Evolutionary conservation across 371 early-diverging fungal genomes (phyloP).

Genomic region (Mortierella sp.): DNA sequence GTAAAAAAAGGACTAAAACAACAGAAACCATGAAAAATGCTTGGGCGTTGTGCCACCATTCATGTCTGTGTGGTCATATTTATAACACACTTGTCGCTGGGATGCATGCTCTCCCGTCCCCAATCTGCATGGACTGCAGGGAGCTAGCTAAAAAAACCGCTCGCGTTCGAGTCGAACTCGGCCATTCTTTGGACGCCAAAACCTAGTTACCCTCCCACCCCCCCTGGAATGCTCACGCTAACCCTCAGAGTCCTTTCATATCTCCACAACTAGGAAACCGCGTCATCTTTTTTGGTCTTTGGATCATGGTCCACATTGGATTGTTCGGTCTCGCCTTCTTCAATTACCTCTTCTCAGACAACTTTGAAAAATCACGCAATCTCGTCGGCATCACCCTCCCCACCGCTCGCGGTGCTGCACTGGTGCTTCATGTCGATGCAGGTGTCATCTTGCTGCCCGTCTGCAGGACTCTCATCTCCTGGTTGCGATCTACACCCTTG

Average conservation of each 20-base stretch:
- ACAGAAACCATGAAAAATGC: too few relatives aligned
- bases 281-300: conserved; percentile 61
- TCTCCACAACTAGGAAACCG: conserved; percentile 36
- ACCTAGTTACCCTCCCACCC: too few relatives aligned
- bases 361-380: conserved; percentile 56
- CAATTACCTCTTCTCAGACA: conserved; percentile 63
- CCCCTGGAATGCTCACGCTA: too few relatives aligned
- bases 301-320: conserved; percentile 62
- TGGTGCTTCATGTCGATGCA: conserved; percentile 74
- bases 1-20: too few relatives aligned
- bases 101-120: too few relatives aligned
- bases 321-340: conserved; percentile 62
- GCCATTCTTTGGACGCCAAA: too few relatives aligned
- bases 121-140: too few relatives aligned
- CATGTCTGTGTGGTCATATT: too few relatives aligned
- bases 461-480: conserved; percentile 82
- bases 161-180: too few relatives aligned
- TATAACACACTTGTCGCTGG: too few relatives aligned
- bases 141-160: too few relatives aligned
- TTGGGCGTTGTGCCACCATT: too few relatives aligned
- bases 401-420: conserved; percentile 71
- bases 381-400: conserved; percentile 61
- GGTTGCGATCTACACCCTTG: conserved; percentile 75
- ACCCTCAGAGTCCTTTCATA: neutral
- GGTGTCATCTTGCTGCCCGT: conserved; percentile 84